A percentile compares a stretch with the other conserved stretches of the same genome.
Conservation (phyloP, 805 yeast genomes). For the Kodamaea laetipori region DNA sequence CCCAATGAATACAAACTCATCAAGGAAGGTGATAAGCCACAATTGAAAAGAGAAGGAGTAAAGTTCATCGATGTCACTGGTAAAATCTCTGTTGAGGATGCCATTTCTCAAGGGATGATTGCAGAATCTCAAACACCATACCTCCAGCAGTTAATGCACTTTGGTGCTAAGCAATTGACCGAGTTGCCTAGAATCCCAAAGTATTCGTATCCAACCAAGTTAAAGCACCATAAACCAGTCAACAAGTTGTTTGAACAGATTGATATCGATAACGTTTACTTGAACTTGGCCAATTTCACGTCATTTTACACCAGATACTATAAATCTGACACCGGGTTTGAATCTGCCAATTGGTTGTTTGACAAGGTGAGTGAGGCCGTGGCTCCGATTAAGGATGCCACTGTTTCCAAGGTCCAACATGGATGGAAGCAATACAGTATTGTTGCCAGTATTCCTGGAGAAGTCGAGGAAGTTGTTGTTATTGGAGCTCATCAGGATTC, state of each 20-base stretch:
- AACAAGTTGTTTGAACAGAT: conserved; percentile 45
- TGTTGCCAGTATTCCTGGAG: conserved; percentile 64
- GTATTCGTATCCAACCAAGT: conserved; percentile 56
- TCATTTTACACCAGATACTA: conserved; percentile 78
- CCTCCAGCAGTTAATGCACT: conserved; percentile 18
- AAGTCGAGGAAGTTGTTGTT: conserved; percentile 54
- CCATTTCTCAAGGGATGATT: conserved; percentile 30
- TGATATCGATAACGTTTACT: conserved; percentile 48
- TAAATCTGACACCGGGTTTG: conserved; percentile 67
- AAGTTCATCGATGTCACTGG: conserved; percentile 68
- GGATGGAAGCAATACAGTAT: conserved; percentile 80
- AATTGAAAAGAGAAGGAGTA: conserved; percentile 44
- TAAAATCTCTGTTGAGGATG: conserved; percentile 37
- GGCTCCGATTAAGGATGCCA: conserved; percentile 27
- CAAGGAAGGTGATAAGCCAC: conserved; percentile 39
- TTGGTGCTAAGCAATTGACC: conserved; percentile 31
- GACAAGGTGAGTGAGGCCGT: conserved; percentile 47
- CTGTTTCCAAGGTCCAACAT: conserved; percentile 58
- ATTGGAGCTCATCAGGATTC: conserved; percentile 93
- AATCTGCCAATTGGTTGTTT: conserved; percentile 71
- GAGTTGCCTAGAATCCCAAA: conserved; percentile 20
- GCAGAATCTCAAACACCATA: conserved; percentile 14
- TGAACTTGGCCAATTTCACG: conserved; percentile 61
- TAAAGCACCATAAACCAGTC: conserved; percentile 42
- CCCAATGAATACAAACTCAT: conserved; percentile 34